Evolutionary conservation across 139 green algal species (phyloP), one percentile per base, ranked within the genome.

Genomic region (Asterochloris sp.): DNA sequence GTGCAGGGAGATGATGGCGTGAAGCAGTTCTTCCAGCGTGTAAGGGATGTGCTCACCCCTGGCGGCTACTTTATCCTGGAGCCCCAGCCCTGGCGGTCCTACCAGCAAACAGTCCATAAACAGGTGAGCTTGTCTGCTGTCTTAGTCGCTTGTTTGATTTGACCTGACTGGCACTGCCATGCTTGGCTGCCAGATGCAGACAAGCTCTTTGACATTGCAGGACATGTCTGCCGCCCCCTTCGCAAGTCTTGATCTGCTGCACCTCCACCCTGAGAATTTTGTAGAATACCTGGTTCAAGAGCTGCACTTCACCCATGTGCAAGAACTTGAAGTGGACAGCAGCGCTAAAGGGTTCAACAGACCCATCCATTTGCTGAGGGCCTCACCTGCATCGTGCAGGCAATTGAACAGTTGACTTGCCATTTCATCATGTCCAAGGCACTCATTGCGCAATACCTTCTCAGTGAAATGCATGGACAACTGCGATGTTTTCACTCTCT

Each of bases 61-160:
- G 95, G 95, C 0, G 95, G 95, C 28, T 77, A 92, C 62, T 87
- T 98, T 61, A 78, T 98, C 10, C 85, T 98, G 74, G 95, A 98
- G 89, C 94, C 95, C 10, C 95, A 98, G 90, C 94, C 93, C 16
- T 98, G 92, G 93, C 86, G 85, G 26, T 96, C 92, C 0, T 98
- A 98, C 88, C 64, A 80, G 62, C 74, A 85, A 68, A 93, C 94
- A 0, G 78, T 90, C 8, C 78, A 78, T 76, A 97, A 97, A 84
- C 86, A 79, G 76, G 89, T 87, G 86, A 11, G 74, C 13, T 47
- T 73, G 19, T 54, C 82, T 24, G 4, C 68, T 66, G 13, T 62
- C 27, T n/a, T 27, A 60, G 9, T 78, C 29, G 10, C 27, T 82
- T 71, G 27, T 29, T 23, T 26, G 23, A 0, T 0, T 27, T 64